These are phyloP conservation scores for Ophiostoma novo-ulmi DNA, from an alignment of 2,329 filamentous ascomycete species.

Conservation along the genomic window DNA sequence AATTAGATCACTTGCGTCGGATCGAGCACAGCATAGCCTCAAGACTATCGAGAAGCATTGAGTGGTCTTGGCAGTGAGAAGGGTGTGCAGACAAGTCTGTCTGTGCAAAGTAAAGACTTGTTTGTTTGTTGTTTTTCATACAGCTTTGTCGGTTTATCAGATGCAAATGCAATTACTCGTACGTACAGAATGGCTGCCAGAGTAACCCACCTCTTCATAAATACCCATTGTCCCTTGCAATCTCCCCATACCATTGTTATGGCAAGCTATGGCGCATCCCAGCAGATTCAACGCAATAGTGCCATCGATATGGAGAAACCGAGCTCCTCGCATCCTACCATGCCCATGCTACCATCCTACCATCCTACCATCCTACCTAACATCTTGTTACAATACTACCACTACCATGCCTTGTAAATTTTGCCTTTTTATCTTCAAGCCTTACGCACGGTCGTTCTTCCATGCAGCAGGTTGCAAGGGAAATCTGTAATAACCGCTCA, in stretches of 20 bases:
- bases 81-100: neutral
- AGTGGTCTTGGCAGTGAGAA: conserved; percentile 1
- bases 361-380: neutral
- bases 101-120: too few species aligned
- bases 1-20: neutral
- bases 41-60: neutral
- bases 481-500: neutral
- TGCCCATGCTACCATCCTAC: neutral
- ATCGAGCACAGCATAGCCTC: neutral
- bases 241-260: neutral
- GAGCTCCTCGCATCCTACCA: neutral
- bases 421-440: neutral
- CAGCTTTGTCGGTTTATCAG: neutral
- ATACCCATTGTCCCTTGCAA: neutral
- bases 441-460: neutral
- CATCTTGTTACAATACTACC: too few species aligned
- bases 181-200: neutral
- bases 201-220: neutral
- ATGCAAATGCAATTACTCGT: neutral
- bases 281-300: neutral
- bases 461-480: neutral
- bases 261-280: neutral
- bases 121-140: neutral
- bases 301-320: neutral
- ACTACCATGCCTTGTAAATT: neutral